These are phyloP conservation scores for Gracilaria gracilis DNA, from an alignment of 23 red algal species.

Conservation along the genomic window DNA sequence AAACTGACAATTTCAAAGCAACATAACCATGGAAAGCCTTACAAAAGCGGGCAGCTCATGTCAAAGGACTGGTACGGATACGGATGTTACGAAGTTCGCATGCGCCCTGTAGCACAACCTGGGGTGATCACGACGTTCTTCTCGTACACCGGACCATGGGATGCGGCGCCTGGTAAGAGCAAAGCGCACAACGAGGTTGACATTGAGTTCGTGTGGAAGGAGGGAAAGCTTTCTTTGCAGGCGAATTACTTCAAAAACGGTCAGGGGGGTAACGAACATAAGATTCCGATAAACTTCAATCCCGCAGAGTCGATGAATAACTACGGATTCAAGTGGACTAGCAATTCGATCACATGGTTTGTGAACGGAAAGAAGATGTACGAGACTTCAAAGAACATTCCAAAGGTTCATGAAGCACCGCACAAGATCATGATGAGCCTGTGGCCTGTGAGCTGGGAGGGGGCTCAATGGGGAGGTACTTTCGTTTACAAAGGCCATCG, in stretches of 20 bases:
- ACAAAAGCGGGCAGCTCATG: slow-evolving; percentile 34
- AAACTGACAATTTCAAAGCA: slow-evolving; percentile 25
- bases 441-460: slow-evolving; percentile 41
- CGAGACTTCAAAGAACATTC: slow-evolving; percentile 38
- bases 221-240: slow-evolving; percentile 36
- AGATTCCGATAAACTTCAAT: slow-evolving; percentile 20
- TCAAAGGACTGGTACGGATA: slow-evolving; percentile 47
- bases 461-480: slow-evolving; percentile 30
- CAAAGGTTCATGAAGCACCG: slow-evolving; percentile 18
- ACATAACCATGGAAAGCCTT: slow-evolving; percentile 26
- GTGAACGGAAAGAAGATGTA: slow-evolving; percentile 50
- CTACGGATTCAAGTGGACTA: slow-evolving; percentile 53
- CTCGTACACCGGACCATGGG: slow-evolving; percentile 45
- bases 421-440: slow-evolving; percentile 56
- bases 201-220: slow-evolving; percentile 53
- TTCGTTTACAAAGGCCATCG: slow-evolving; percentile 24
- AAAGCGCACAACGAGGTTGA: slow-evolving; percentile 49
- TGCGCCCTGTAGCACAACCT: slow-evolving; percentile 41
- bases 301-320: slow-evolving; percentile 27
- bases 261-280: slow-evolving; percentile 32
- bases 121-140: slow-evolving; percentile 65
- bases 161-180: slow-evolving; percentile 19
- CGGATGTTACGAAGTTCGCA: slow-evolving; percentile 67
- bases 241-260: slow-evolving; percentile 65
- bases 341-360: slow-evolving; percentile 39